phyloP scores from a whole-genome alignment of 805 yeast species.

The Naumovozyma castellii region DNA sequence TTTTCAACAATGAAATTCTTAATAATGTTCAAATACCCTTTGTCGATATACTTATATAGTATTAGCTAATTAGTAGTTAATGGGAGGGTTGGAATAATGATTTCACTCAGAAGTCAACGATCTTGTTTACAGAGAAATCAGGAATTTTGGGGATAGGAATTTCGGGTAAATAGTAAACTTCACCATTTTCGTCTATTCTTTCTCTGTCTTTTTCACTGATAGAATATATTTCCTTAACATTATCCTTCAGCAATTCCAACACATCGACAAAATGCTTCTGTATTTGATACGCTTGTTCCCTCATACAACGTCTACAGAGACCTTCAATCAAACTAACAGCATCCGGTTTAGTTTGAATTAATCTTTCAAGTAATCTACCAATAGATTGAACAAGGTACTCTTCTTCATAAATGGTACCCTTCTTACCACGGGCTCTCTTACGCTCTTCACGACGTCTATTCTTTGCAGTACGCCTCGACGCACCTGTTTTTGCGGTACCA shows the following conservation, averaged over 20 bases:
- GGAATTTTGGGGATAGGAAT: slow-evolving; percentile 60
- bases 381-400: slow-evolving; percentile 84
- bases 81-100: too few species aligned
- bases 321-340: slow-evolving; percentile 67
- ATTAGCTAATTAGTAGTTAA: too few species aligned
- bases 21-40: too few species aligned
- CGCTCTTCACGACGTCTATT: slow-evolving; percentile 92
- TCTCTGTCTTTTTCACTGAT: slow-evolving; percentile 82
- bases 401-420: slow-evolving; percentile 95
- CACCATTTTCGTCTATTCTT: slow-evolving; percentile 82
- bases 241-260: slow-evolving; percentile 43
- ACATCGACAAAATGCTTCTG: slow-evolving; percentile 60
- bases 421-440: slow-evolving; percentile 92
- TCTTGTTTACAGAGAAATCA: slow-evolving; percentile 49
- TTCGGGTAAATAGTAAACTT: slow-evolving; percentile 65
- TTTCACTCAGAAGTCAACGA: slow-evolving; percentile 56
- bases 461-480: slow-evolving; percentile 83
- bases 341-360: slow-evolving; percentile 65
- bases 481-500: slow-evolving; percentile 95
- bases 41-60: too few species aligned
- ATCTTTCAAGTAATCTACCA: slow-evolving; percentile 77
- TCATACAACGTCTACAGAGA: slow-evolving; percentile 58
- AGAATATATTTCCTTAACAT: slow-evolving; percentile 65
- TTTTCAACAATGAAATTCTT: too few species aligned
- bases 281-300: slow-evolving; percentile 73